Evolutionary conservation across 2,329 filamentous ascomycete genomes (phyloP).

Genomic region (Claviceps pazoutovae): DNA sequence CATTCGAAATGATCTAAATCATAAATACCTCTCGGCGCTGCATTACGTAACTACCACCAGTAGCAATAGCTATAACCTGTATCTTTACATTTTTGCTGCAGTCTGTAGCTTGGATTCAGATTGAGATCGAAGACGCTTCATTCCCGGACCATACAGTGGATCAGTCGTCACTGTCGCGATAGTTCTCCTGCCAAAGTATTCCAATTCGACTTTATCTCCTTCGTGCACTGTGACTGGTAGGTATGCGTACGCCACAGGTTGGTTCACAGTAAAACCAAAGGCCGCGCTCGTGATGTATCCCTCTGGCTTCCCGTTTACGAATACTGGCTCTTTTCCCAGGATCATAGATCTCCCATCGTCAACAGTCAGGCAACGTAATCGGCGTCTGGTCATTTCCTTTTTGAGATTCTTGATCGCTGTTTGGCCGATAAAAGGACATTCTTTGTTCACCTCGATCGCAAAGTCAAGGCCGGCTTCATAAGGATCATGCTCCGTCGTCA

Average conservation of each 20-base stretch:
- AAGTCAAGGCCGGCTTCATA: conserved; percentile 42
- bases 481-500: conserved; percentile 47
- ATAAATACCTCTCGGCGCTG: no score
- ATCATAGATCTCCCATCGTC: conserved; percentile 43
- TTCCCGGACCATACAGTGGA: conserved; percentile 17
- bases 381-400: conserved; percentile 18
- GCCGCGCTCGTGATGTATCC: conserved; percentile 49
- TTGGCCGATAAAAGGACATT: conserved; percentile 34
- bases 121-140: conserved; percentile 1
- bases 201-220: conserved; percentile 40
- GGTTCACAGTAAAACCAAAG: conserved; percentile 44
- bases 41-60: no score
- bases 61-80: no score
- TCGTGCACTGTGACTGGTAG: conserved; percentile 32
- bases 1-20: no score
- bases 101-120: no score
- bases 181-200: conserved; percentile 45
- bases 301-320: conserved; percentile 26
- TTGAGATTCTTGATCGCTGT: conserved; percentile 30
- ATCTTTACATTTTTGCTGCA: no score
- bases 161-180: conserved; percentile 38
- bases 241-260: conserved; percentile 46
- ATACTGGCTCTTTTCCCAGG: conserved; percentile 49
- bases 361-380: conserved; percentile 36
- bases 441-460: conserved; percentile 33